Percentiles rank a stretch among this genome's conserved stretches.
These are phyloP conservation scores for Passalora sequoiae DNA, from an alignment of 2,329 filamentous ascomycete species.

Conservation along the genomic window DNA sequence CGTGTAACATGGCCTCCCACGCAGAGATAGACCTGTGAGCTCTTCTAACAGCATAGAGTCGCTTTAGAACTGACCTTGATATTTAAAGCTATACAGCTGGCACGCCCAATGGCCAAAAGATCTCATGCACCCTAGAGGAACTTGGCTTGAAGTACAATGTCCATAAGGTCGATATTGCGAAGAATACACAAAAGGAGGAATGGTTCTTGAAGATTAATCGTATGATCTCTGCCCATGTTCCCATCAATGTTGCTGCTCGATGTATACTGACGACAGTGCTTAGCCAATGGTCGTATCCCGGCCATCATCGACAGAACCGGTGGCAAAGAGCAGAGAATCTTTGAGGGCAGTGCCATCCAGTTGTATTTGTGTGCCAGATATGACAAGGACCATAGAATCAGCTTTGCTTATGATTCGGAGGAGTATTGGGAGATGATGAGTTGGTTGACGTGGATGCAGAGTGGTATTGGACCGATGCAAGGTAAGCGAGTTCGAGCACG, in stretches of 20 bases:
- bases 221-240: constrained; percentile 9
- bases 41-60: neutral
- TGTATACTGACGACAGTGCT: neutral
- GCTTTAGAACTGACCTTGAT: neutral
- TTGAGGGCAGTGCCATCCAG: constrained; percentile 45
- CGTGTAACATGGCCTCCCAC: constrained; percentile 1
- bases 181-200: constrained; percentile 42
- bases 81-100: constrained; percentile 27
- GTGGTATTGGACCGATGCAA: constrained; percentile 39
- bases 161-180: constrained; percentile 41
- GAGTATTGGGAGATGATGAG: constrained; percentile 43
- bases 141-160: constrained; percentile 30
- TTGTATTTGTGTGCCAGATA: constrained; percentile 44
- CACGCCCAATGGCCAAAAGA: constrained; percentile 35
- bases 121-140: constrained; percentile 32
- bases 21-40: constrained; percentile 6
- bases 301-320: constrained; percentile 40
- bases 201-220: constrained; percentile 47
- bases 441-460: constrained; percentile 46
- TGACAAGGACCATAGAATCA: constrained; percentile 36
- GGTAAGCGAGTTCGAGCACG: no score
- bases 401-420: constrained; percentile 27
- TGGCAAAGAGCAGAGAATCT: constrained; percentile 30
- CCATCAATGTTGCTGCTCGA: neutral
- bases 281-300: constrained; percentile 47